These are phyloP conservation scores for Botryotinia narcissicola DNA, from an alignment of 2,329 filamentous ascomycete genomes.

Conservation along the genomic window DNA sequence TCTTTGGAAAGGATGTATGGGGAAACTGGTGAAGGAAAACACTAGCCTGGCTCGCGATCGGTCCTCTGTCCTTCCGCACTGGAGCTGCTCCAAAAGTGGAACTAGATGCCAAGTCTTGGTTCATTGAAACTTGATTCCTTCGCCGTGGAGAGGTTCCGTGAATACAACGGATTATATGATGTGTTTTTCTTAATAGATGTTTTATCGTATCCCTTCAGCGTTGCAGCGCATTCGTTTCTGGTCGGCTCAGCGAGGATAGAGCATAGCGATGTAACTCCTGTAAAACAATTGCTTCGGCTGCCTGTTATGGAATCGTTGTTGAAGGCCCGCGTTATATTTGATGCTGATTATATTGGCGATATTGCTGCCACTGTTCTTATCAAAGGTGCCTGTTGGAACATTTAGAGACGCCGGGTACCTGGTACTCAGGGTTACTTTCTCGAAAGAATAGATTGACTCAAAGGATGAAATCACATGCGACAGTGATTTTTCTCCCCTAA, in stretches of 20 bases:
- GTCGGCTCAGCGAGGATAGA: not conserved
- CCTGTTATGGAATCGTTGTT: not conserved
- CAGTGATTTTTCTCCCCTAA: not conserved
- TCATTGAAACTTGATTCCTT: not conserved
- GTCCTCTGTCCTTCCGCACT: conserved; percentile 8
- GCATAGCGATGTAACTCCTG: not conserved
- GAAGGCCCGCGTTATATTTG: not conserved
- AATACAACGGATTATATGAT: not conserved
- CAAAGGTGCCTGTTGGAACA: not conserved
- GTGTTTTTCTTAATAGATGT: too few species aligned
- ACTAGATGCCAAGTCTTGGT: not conserved
- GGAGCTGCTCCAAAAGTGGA: not conserved
- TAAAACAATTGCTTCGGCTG: not conserved
- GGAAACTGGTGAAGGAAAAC: not conserved
- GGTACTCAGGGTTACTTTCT: not conserved
- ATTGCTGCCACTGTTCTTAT: not conserved
- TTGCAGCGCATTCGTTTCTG: not conserved
- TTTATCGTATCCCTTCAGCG: not conserved
- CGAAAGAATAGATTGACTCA: not conserved
- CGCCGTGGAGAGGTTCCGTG: not conserved
- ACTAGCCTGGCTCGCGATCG: conserved; percentile 13
- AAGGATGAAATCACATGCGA: not conserved
- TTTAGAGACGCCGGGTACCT: not conserved
- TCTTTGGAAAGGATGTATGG: not conserved
- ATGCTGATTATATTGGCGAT: not conserved